phyloP scores from a whole-genome alignment of 768 basidiomycete genomes.

The Dioszegia crocea region DNA sequence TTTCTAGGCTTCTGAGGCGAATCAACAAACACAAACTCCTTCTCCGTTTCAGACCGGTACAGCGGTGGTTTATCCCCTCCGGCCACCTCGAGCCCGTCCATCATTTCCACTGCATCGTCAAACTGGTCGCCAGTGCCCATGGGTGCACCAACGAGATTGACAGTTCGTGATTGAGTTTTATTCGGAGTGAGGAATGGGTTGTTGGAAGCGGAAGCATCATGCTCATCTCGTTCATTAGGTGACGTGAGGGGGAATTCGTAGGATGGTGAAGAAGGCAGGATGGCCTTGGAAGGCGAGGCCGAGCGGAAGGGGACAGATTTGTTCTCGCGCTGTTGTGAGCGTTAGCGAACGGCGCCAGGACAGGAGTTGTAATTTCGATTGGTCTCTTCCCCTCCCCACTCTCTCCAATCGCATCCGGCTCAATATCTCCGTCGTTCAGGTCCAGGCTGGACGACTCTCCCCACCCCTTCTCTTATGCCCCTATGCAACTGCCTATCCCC shows the following conservation, averaged over 20 bases:
- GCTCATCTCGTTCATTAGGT: constrained; percentile 2
- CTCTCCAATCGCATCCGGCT: too few species aligned
- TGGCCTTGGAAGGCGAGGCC: constrained; percentile 8
- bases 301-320: constrained; percentile 13
- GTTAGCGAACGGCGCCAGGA: constrained; percentile 12
- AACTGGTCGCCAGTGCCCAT: background rate
- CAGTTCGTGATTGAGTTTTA: background rate
- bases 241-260: constrained; percentile 5
- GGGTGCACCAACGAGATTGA: background rate
- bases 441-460: background rate
- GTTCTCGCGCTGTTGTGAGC: constrained; percentile 5
- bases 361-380: background rate
- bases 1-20: constrained; percentile 25
- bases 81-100: background rate
- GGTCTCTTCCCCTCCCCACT: too few species aligned
- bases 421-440: background rate
- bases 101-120: constrained; percentile 7
- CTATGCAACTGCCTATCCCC: constrained; percentile 1
- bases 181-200: constrained; percentile 2
- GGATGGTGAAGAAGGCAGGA: constrained; percentile 5
- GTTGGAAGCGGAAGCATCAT: background rate
- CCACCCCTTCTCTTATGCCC: background rate
- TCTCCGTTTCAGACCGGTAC: background rate
- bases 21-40: constrained; percentile 30
- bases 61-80: background rate